These are phyloP conservation scores for Setaria viridis DNA, from an alignment of 202 grass and related monocot genomes.

Conservation along the genomic window DNA sequence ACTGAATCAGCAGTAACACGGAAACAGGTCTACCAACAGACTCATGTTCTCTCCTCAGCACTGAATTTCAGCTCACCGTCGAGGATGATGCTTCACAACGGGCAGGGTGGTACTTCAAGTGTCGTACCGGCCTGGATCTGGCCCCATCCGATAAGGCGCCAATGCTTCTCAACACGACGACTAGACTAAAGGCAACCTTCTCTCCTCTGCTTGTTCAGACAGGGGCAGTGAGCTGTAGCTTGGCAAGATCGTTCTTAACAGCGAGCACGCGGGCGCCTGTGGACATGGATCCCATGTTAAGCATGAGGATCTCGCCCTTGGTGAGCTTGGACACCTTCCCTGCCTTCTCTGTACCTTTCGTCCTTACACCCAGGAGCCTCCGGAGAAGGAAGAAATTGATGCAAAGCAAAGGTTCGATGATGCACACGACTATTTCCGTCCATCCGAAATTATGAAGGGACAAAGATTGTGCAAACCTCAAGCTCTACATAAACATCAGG, in stretches of 20 bases:
- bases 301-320: constrained; percentile 94
- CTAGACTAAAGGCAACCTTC: constrained; percentile 90
- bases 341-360: constrained; percentile 85
- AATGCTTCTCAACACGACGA: constrained; percentile 86
- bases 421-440: background rate
- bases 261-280: constrained; percentile 79
- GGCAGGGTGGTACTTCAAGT: constrained; percentile 73
- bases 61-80: background rate
- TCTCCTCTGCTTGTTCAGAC: constrained; percentile 91
- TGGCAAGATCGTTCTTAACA: constrained; percentile 80
- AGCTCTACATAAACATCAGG: constrained; percentile 92
- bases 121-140: constrained; percentile 87
- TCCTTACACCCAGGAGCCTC: constrained; percentile 90
- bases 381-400: constrained; percentile 96
- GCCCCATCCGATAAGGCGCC: constrained; percentile 70
- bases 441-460: background rate
- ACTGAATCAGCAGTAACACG: background rate
- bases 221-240: constrained; percentile 85
- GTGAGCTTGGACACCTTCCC: constrained; percentile 88
- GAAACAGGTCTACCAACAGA: background rate
- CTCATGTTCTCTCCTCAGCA: background rate
- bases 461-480: constrained; percentile 66
- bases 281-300: constrained; percentile 98
- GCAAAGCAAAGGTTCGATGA: background rate
- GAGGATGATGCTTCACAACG: constrained; percentile 37